phyloP scores from a whole-genome alignment of 345 rosid genomes.

The Gossypium herbaceum region DNA sequence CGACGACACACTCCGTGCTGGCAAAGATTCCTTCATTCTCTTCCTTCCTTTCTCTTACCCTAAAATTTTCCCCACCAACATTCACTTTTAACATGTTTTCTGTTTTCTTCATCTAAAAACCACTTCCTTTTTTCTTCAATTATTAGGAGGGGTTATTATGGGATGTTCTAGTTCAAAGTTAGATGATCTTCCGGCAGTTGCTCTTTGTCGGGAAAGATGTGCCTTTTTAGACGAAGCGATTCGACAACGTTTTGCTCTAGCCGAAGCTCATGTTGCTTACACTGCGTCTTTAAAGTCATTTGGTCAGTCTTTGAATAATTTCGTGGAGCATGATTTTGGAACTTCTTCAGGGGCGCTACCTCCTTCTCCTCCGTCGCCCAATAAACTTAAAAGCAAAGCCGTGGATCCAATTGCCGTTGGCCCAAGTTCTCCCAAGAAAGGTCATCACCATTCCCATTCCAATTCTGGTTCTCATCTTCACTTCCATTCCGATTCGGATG shows the following conservation, averaged over 20 bases:
- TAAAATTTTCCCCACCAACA: constrained; percentile 32
- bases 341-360: constrained; percentile 29
- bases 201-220: constrained; percentile 83
- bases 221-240: constrained; percentile 62
- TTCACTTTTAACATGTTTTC: constrained; percentile 21
- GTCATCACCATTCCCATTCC: constrained; percentile 23
- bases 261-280: constrained; percentile 73
- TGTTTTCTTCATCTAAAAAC: constrained; percentile 13
- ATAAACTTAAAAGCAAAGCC: constrained; percentile 33
- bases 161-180: constrained; percentile 86
- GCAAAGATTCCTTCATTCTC: constrained; percentile 56
- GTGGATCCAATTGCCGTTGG: constrained; percentile 21
- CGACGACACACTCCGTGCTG: constrained; percentile 71
- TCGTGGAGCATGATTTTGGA: constrained; percentile 36
- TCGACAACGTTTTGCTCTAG: constrained; percentile 57
- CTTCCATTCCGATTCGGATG: constrained; percentile 49
- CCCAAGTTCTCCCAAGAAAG: constrained; percentile 26
- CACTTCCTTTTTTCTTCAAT: not conserved
- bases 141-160: constrained; percentile 27
- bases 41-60: constrained; percentile 10
- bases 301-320: constrained; percentile 51
- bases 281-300: constrained; percentile 43
- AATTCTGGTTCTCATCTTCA: constrained; percentile 66
- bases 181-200: constrained; percentile 93
- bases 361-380: constrained; percentile 47